phyloP scores from a whole-genome alignment of 139 green algal genomes.

The Micractinium conductrix region DNA sequence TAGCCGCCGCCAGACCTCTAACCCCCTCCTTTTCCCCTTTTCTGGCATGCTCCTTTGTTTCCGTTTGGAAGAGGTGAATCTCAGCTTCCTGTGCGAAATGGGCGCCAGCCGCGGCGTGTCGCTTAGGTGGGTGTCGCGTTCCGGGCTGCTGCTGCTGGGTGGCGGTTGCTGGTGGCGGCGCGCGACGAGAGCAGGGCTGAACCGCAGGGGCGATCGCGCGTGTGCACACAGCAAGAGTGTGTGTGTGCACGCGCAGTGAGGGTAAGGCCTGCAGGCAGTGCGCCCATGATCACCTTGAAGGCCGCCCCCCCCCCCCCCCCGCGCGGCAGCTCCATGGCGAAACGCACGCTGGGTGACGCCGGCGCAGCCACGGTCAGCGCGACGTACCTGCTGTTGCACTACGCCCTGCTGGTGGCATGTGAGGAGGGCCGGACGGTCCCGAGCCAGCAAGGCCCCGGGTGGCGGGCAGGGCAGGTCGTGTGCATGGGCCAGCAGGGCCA shows the following conservation, averaged over 20 bases:
- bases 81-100: slow-evolving; percentile 65
- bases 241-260: too few species aligned
- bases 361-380: slow-evolving; percentile 43
- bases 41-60: too few species aligned
- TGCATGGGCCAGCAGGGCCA: too few species aligned
- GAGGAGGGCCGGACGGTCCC: slow-evolving; percentile 1
- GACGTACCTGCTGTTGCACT: slow-evolving; percentile 81
- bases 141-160: neutral
- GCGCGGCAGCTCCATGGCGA: slow-evolving; percentile 43
- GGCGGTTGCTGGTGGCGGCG: too few species aligned
- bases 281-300: neutral
- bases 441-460: too few species aligned
- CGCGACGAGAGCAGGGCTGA: neutral
- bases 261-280: neutral
- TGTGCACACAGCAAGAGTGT: too few species aligned
- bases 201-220: too few species aligned
- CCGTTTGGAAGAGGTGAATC: slow-evolving; percentile 71
- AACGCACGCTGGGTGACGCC: slow-evolving; percentile 57
- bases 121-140: slow-evolving; percentile 8
- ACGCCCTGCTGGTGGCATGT: slow-evolving; percentile 78
- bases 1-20: too few species aligned
- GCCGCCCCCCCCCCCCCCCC: neutral
- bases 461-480: neutral
- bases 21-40: too few species aligned
- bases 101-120: slow-evolving; percentile 48